phyloP scores from a whole-genome alignment of 768 basidiomycete species.

The Suillus sp. region DNA sequence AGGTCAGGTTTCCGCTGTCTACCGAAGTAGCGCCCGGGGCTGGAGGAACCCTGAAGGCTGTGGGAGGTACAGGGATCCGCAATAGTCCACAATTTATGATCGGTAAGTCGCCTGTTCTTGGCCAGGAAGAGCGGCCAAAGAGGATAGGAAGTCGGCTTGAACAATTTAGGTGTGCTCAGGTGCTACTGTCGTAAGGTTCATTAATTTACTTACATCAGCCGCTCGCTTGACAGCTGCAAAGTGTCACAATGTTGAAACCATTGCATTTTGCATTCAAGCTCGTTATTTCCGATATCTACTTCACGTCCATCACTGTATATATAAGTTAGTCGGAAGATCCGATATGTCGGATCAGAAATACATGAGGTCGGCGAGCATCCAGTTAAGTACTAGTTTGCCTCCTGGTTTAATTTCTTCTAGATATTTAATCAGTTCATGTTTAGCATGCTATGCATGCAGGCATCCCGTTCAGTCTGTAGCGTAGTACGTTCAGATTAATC shows the following conservation, averaged over 20 bases:
- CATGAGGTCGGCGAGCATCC: not conserved
- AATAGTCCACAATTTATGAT: conserved; percentile 12
- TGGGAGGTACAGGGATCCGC: conserved; percentile 4
- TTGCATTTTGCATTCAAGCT: not conserved
- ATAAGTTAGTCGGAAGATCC: not conserved
- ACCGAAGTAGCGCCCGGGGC: conserved; percentile 20
- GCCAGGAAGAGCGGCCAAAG: not conserved
- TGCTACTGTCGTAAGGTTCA: not conserved
- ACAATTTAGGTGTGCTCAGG: not conserved
- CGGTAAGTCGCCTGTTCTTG: not conserved
- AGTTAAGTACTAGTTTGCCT: conserved; percentile 9
- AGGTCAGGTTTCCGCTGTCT: conserved; percentile 19
- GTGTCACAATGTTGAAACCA: not conserved
- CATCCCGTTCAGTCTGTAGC: not conserved
- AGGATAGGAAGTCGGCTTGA: not conserved
- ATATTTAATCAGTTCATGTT: not conserved
- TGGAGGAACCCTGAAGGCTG: conserved; percentile 21
- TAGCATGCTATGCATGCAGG: not conserved
- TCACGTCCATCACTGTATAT: conserved; percentile 8
- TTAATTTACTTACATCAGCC: not conserved
- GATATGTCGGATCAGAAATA: not conserved
- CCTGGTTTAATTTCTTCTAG: not conserved
- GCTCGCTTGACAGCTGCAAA: not conserved
- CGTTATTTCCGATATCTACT: conserved; percentile 10
- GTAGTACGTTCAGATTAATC: not conserved